Percentiles rank a stretch among this genome's conserved stretches.
phyloP scores from a whole-genome alignment of 371 early-diverging fungal species.

The Nematocida minor region DNA sequence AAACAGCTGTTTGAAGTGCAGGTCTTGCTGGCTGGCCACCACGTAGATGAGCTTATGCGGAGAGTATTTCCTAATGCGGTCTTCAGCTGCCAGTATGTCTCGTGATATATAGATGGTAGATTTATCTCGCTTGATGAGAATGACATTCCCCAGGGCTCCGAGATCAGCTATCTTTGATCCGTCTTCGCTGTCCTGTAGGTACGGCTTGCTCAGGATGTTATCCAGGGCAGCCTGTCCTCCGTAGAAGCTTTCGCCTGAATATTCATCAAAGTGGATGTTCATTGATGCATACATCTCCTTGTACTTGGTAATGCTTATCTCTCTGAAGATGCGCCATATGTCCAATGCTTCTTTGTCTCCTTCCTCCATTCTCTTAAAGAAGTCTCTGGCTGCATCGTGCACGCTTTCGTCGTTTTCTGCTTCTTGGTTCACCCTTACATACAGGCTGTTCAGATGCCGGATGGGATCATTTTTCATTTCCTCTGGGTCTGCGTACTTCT shows the following conservation, averaged over 20 bases:
- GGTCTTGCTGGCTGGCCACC: slow-evolving; percentile 84
- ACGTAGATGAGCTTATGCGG: slow-evolving; percentile 91
- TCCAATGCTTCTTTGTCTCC: slow-evolving; percentile 76
- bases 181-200: slow-evolving; percentile 64
- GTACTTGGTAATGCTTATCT: slow-evolving; percentile 84
- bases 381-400: slow-evolving; percentile 80
- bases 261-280: slow-evolving; percentile 86
- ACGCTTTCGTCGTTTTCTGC: slow-evolving; percentile 70
- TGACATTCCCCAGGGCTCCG: slow-evolving; percentile 58
- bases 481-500: slow-evolving; percentile 74
- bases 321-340: slow-evolving; percentile 83
- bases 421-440: slow-evolving; percentile 79
- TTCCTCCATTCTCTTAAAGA: slow-evolving; percentile 92
- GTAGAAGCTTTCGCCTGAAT: slow-evolving; percentile 93
- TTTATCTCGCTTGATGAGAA: slow-evolving; percentile 87
- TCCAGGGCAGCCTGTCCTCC: slow-evolving; percentile 69
- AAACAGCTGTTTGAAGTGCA: slow-evolving; percentile 90
- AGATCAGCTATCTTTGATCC: slow-evolving; percentile 61
- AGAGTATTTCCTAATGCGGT: slow-evolving; percentile 78
- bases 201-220: slow-evolving; percentile 69
- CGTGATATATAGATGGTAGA: slow-evolving; percentile 90
- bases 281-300: slow-evolving; percentile 81
- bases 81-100: slow-evolving; percentile 90
- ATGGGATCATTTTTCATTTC: slow-evolving; percentile 77
- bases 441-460: slow-evolving; percentile 83